These are phyloP conservation scores for Aspergillus aculeatinus DNA, from an alignment of 2,329 filamentous ascomycete genomes.

Conservation along the genomic window DNA sequence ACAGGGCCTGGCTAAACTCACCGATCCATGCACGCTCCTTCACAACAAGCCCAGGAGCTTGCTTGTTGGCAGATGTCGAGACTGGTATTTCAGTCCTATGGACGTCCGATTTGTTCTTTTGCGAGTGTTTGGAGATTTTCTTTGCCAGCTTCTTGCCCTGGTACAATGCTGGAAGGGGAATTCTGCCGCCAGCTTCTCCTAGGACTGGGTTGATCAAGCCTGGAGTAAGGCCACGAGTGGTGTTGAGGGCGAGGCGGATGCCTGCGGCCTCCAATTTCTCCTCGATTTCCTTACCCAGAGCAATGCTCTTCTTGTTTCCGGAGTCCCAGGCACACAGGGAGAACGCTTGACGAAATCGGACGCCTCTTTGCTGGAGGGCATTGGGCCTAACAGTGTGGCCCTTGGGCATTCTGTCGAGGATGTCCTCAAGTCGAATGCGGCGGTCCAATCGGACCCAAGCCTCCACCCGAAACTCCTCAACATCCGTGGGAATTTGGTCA, in stretches of 20 bases:
- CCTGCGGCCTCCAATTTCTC: conserved; percentile 8
- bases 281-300: conserved; percentile 9
- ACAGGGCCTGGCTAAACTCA: background rate
- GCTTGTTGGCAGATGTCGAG: background rate
- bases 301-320: conserved; percentile 22
- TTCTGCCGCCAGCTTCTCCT: conserved; percentile 22
- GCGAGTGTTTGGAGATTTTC: background rate
- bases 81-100: background rate
- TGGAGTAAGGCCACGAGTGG: conserved; percentile 25
- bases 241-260: conserved; percentile 15
- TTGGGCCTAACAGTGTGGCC: conserved; percentile 22
- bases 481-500: conserved; percentile 29
- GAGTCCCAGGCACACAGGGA: conserved; percentile 29
- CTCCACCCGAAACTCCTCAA: conserved; percentile 34
- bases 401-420: conserved; percentile 28
- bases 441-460: conserved; percentile 33
- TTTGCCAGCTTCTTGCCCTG: background rate
- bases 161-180: conserved; percentile 15
- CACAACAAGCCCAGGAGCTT: background rate
- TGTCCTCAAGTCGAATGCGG: conserved; percentile 29
- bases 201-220: conserved; percentile 20
- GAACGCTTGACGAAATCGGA: conserved; percentile 28
- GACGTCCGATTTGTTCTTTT: background rate
- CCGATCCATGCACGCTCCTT: background rate
- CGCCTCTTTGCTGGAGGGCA: conserved; percentile 29